Conservation (phyloP, 768 basidiomycete species). For the Boletus pseudopeckii region DNA sequence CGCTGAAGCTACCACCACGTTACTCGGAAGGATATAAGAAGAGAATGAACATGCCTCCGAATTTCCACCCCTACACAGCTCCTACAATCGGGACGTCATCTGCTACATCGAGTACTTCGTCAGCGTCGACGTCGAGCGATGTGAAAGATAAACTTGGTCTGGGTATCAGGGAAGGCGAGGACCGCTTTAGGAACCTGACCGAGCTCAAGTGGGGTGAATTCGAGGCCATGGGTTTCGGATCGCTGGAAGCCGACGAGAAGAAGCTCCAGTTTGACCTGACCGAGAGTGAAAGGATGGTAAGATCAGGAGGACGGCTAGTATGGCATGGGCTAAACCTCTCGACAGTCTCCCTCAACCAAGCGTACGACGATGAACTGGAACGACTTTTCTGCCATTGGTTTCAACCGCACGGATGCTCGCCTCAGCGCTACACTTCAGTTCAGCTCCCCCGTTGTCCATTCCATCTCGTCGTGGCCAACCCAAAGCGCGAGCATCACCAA, state of each 20-base stretch:
- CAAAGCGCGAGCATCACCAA: slow-evolving; percentile 69
- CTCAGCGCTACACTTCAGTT: slow-evolving; percentile 84
- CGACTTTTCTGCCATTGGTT: slow-evolving; percentile 83
- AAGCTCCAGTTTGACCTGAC: slow-evolving; percentile 92
- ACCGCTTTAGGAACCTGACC: slow-evolving; percentile 74
- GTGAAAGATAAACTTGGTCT: slow-evolving; percentile 30
- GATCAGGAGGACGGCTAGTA: slow-evolving; percentile 8
- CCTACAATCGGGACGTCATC: slow-evolving; percentile 34
- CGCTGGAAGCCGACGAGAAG: slow-evolving; percentile 48
- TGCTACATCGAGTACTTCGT: slow-evolving; percentile 41
- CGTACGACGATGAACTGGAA: slow-evolving; percentile 86
- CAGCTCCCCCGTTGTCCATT: slow-evolving; percentile 49
- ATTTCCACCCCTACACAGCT: slow-evolving; percentile 51
- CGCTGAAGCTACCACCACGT: slow-evolving; percentile 56
- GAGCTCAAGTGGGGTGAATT: slow-evolving; percentile 93
- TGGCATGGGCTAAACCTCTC: slow-evolving; percentile 6
- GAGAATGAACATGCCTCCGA: slow-evolving; percentile 63
- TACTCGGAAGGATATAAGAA: slow-evolving; percentile 78
- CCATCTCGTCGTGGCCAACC: slow-evolving; percentile 69
- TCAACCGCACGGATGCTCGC: slow-evolving; percentile 73
- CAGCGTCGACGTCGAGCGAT: slow-evolving; percentile 33
- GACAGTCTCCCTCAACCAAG: slow-evolving; percentile 63
- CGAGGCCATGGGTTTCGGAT: slow-evolving; percentile 77
- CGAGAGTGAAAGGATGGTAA: slow-evolving; percentile 73
- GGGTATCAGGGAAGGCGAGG: slow-evolving; percentile 49